Evolutionary conservation across 805 yeast species (phyloP), one percentile per base, ranked within the genome.

Genomic region (Spathaspora hagerdaliae): DNA sequence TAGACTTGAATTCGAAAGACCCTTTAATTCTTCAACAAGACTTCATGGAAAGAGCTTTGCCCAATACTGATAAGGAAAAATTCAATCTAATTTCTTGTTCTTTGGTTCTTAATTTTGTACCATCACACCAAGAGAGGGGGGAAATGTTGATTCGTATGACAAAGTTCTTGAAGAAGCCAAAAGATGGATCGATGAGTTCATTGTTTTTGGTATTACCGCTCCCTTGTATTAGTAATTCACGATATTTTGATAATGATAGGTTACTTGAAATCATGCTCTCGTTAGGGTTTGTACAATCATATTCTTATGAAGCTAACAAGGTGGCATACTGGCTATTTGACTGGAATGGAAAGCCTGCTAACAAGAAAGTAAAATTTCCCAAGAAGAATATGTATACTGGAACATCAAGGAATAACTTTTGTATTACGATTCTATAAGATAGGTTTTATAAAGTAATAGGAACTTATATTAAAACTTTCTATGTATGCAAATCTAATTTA

Each of bases 91-190:
- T 92, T 0, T 87, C 96, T 7, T 85, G 96, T 50, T 88, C 96
- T 0, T 63, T 92, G 45, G 99, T 92, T 34, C 69, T 92, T 11
- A 92, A 92, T 59, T 92, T 87, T 64, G 97, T 92, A 1, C 87
- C 96, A 0, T 79, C 79, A 1, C 80, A 91, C 0, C 56, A 55
- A 7, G 77, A 67, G 11, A 67, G 99, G 43, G 97, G 97, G 2
- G 77, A 75, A 5, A 92, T 92, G 97, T 67, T 90, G 51, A 56
- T 58, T 32, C 60, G 85, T 45, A 77, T 88, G 8, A 65, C 78
- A 4, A 46, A 67, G 27, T 91, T 87, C 56, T 65, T 91, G 34
- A 64, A 63, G 34, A 57, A 58, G 3, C 71, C 77, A 3, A 44
- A 48, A 1, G 24, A 29, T 0, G 43, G 42, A 4, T 43, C 52